phyloP scores from a whole-genome alignment of 257 asterid genomes.

The Solanum sparsipilum region DNA sequence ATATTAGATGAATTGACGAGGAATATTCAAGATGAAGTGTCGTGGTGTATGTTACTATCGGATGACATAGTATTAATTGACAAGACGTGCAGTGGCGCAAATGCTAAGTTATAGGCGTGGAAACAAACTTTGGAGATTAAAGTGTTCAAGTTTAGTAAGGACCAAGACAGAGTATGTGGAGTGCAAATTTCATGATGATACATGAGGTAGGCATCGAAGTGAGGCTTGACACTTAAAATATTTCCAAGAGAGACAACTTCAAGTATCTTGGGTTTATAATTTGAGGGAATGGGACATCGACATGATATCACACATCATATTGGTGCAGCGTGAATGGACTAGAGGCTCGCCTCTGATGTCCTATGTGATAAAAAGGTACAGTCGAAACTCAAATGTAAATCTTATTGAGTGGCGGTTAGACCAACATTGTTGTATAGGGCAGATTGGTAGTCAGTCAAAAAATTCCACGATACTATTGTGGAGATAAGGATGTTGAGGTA shows the following conservation, averaged over 20 bases:
- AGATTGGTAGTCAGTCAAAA: not conserved
- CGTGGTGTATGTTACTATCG: not conserved
- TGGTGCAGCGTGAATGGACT: not conserved
- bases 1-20: not conserved
- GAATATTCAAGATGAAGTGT: not conserved
- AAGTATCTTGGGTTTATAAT: not conserved
- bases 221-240: not conserved
- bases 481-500: not conserved
- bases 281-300: not conserved
- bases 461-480: not conserved
- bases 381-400: not conserved
- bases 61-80: not conserved
- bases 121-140: not conserved
- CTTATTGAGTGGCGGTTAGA: not conserved
- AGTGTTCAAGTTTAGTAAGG: not conserved
- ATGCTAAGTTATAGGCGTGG: not conserved
- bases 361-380: not conserved
- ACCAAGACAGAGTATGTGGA: not conserved
- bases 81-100: not conserved
- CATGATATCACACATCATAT: not conserved
- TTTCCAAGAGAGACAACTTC: not conserved
- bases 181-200: not conserved
- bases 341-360: not conserved
- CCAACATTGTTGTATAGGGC: not conserved
- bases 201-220: not conserved